phyloP scores from a whole-genome alignment of 148 eudicot genomes.

The Simmondsia chinensis region DNA sequence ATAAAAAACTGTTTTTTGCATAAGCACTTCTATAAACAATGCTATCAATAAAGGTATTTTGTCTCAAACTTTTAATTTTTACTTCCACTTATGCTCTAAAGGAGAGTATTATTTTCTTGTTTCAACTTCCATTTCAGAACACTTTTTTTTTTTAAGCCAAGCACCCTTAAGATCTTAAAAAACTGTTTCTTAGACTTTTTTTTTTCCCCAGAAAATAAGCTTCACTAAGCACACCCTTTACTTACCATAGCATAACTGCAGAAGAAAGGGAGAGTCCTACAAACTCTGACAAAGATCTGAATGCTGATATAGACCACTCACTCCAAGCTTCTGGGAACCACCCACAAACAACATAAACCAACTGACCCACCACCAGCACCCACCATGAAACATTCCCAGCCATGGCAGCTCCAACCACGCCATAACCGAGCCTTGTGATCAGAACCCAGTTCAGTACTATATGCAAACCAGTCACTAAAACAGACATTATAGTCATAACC shows the following conservation, averaged over 20 bases:
- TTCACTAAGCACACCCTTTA: not conserved
- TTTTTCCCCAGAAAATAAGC: not conserved
- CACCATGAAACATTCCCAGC: conserved; percentile 40
- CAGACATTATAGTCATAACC: conserved; percentile 21
- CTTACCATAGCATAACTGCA: conserved; percentile 32
- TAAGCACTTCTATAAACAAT: no score
- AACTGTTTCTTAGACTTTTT: no score
- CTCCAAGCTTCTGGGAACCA: conserved; percentile 32
- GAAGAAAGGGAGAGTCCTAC: conserved; percentile 30
- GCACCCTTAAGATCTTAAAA: no score
- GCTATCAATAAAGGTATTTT: no score
- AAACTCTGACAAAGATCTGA: conserved; percentile 22
- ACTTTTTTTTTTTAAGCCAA: no score
- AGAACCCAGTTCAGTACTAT: conserved; percentile 24
- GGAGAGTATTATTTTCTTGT: no score
- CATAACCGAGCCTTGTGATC: conserved; percentile 12
- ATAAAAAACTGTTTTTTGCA: no score
- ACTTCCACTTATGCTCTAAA: no score
- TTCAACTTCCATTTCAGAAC: no score
- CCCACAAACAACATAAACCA: conserved; percentile 24
- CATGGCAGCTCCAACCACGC: conserved; percentile 36
- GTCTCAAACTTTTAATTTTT: no score
- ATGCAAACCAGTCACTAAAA: conserved; percentile 18
- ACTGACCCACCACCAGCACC: conserved; percentile 23
- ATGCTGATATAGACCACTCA: conserved; percentile 23